Percentiles rank a stretch among this genome's conserved stretches.
Evolutionary conservation across 257 asterid species (phyloP).

Genomic region (Dorcoceras hygrometricum): DNA sequence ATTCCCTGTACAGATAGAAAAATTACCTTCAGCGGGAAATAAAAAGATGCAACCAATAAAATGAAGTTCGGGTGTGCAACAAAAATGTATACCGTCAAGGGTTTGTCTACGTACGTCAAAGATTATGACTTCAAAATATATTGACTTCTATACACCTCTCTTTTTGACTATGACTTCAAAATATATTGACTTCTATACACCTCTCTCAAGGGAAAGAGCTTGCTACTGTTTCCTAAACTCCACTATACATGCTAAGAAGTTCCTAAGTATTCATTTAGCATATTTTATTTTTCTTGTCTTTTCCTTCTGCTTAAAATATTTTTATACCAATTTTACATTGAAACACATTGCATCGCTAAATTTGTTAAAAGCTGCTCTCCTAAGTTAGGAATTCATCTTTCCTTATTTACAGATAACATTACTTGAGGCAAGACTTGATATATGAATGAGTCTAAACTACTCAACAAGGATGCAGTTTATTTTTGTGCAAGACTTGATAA

Average conservation of each 20-base stretch:
- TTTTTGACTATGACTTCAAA: background rate
- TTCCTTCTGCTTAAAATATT: background rate
- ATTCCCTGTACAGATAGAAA: conserved; percentile 41
- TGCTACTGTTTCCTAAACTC: background rate
- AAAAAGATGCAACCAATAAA: conserved; percentile 18
- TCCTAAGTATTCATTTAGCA: background rate
- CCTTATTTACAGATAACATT: conserved; percentile 11
- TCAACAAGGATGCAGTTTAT: background rate
- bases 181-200: background rate
- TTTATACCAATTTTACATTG: background rate
- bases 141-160: background rate
- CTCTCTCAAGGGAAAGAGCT: background rate
- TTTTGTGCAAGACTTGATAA: conserved; percentile 3
- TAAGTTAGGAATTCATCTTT: background rate
- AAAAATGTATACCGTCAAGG: background rate
- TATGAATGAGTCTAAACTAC: background rate
- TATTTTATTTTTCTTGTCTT: background rate
- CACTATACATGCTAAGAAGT: background rate
- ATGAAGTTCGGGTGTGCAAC: background rate
- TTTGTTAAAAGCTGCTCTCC: conserved; percentile 15
- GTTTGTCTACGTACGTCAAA: background rate
- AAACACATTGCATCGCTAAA: background rate
- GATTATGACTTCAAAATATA: background rate
- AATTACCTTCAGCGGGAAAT: conserved; percentile 1
- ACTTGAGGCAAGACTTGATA: conserved; percentile 1